Percentiles rank a stretch among this genome's conserved stretches.
phyloP scores from a whole-genome alignment of 495 filamentous ascomycete species.

The Podospora bellae-mahoneyi region DNA sequence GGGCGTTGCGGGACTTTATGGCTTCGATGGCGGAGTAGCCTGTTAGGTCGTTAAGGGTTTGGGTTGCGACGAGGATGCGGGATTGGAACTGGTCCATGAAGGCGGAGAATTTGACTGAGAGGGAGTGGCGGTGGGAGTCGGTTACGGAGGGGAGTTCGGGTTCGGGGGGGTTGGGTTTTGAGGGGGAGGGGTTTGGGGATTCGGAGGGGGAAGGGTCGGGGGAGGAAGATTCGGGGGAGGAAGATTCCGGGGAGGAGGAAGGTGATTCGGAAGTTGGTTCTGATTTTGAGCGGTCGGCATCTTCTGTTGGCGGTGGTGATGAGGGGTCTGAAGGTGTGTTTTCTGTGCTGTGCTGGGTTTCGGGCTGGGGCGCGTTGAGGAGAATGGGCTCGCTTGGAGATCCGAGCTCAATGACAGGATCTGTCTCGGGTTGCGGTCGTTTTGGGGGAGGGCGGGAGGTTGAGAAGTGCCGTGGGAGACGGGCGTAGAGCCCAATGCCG shows the following conservation, averaged over 20 bases:
- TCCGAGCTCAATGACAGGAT: constrained; percentile 3
- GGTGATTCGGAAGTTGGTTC: constrained; percentile 3
- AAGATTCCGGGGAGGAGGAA: not conserved
- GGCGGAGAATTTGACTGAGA: constrained; percentile 68
- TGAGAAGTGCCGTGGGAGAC: constrained; percentile 19
- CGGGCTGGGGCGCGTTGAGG: constrained; percentile 12
- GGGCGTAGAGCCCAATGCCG: not conserved
- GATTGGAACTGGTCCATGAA: constrained; percentile 89
- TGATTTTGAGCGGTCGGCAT: not conserved
- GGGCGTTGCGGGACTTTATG: constrained; percentile 70
- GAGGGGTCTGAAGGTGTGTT: constrained; percentile 6
- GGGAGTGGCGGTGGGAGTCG: constrained; percentile 66
- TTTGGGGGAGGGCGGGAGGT: constrained; percentile 21
- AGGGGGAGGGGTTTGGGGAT: not conserved
- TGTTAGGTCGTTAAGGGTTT: constrained; percentile 87
- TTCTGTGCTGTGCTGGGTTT: constrained; percentile 5
- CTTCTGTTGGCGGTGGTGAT: not conserved
- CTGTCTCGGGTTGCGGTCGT: constrained; percentile 6
- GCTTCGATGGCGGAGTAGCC: constrained; percentile 92
- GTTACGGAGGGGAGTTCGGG: constrained; percentile 66
- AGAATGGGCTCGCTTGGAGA: not conserved
- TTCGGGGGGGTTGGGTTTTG: not conserved
- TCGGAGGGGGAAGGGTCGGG: constrained; percentile 4
- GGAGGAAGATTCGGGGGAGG: not conserved
- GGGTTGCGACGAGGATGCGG: constrained; percentile 76